Evolutionary conservation across 768 basidiomycete genomes (phyloP), one percentile per base, ranked within the genome.

Genomic region (Phanerochaete carnosa): DNA sequence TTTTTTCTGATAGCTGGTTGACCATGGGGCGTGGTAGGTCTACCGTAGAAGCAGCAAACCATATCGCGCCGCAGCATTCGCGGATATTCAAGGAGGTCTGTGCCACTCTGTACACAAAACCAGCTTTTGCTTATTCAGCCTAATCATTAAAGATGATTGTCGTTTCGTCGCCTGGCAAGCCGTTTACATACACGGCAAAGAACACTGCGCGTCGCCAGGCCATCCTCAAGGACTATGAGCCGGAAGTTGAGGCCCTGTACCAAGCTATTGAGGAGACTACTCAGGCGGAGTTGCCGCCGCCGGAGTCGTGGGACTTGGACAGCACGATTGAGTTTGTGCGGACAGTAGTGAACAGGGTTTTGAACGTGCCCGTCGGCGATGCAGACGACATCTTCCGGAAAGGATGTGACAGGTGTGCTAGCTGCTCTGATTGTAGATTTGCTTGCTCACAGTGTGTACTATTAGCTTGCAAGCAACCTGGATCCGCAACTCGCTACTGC

Each of bases 31-130:
- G 6, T 25, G 19, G 35, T 23, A 81, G 78, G 78, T 70, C 77
- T 0, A 78, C 72, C 7, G 69, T 81, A 3, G 74, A 80, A 57
- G 62, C 72, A 47, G 68, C 76, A 55, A 83, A 81, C 58, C 62
- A 62, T 22, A 74, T 67, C 54, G 78, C 80, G 0, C 81, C 81
- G 8, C 67, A 72, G 32, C 79, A 81, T 62, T 80, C 78, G 0
- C 66, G 78, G 22, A 65, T 82, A 3, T 80, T 80, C 69, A 80
- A 80, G 60, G 79, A 80, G 74, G 77, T 76, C 12, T 32, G 66
- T 60, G 19, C 23, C 22, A 55, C 45, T 9, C 54, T 16, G 4
- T n/a, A 16, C 22, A 11, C 2, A 11, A 22, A 29, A 13, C 32
- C 6, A 3, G 37, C 1, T 11, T 19, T 45, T 12, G 16, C 29